phyloP scores from a whole-genome alignment of 768 basidiomycete genomes.

The Tricholomella constricta region DNA sequence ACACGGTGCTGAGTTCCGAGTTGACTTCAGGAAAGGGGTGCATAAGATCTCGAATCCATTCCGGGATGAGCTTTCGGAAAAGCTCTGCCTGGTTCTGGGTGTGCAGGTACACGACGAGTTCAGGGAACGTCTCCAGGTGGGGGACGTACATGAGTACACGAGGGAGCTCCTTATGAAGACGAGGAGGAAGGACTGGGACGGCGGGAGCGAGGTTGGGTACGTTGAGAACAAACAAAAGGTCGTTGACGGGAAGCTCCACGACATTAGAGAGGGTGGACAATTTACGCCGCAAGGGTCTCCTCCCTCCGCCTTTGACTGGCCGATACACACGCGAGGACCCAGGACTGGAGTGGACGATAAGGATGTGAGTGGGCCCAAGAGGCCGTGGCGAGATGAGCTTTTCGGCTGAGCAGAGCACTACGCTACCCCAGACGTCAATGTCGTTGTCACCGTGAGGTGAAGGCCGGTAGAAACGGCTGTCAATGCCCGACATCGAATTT shows the following conservation, averaged over 20 bases:
- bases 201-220: constrained; percentile 34
- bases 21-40: constrained; percentile 29
- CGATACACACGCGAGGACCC: constrained; percentile 3
- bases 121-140: constrained; percentile 34
- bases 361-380: constrained; percentile 38
- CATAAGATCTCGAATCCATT: constrained; percentile 39
- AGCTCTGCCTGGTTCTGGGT: constrained; percentile 39
- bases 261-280: constrained; percentile 17
- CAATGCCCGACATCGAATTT: constrained; percentile 5
- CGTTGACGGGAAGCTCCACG: constrained; percentile 39
- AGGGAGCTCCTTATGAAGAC: constrained; percentile 36
- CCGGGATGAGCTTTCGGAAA: constrained; percentile 36
- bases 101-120: constrained; percentile 39
- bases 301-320: not conserved
- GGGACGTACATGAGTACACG: constrained; percentile 34
- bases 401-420: constrained; percentile 27
- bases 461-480: constrained; percentile 17
- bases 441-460: constrained; percentile 9
- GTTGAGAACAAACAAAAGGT: constrained; percentile 37
- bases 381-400: constrained; percentile 37
- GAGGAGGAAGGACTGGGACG: constrained; percentile 27
- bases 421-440: constrained; percentile 25
- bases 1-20: not conserved
- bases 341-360: constrained; percentile 23
- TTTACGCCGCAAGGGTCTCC: not conserved